A percentile compares a stretch with the other conserved stretches of the same genome.
Evolutionary conservation across 306 rosid genomes (phyloP).

Genomic region (Lathyrus tuberosus): DNA sequence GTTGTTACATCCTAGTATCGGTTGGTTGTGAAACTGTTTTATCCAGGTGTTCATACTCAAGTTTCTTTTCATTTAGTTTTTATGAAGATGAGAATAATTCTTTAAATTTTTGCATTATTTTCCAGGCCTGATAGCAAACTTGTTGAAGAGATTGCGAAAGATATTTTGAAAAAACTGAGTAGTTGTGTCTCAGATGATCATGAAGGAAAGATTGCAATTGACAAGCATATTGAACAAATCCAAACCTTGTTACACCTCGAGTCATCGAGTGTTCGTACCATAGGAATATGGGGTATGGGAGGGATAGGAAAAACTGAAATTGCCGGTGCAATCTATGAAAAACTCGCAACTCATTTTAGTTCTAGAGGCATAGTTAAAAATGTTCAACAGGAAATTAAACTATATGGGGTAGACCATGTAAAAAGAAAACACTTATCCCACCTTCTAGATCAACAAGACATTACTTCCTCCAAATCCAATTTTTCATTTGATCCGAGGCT

Average conservation of each 20-base stretch:
- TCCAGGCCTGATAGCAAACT: neutral
- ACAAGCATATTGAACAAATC: neutral
- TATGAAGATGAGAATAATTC: neutral
- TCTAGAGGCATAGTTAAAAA: neutral
- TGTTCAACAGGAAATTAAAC: neutral
- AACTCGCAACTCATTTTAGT: neutral
- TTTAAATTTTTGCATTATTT: neutral
- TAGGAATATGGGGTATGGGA: constrained; percentile 11
- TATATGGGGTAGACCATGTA: neutral
- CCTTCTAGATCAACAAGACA: neutral
- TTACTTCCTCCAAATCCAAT: neutral
- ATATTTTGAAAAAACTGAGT: neutral
- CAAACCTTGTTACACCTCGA: neutral
- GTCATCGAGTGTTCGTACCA: neutral
- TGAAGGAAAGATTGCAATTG: neutral
- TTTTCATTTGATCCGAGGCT: neutral
- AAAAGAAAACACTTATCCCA: neutral
- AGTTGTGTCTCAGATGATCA: neutral
- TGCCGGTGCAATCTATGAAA: neutral
- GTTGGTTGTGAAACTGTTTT: too few species aligned
- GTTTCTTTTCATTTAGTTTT: neutral
- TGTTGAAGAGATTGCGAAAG: neutral
- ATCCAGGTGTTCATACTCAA: too few species aligned
- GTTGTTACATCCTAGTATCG: too few species aligned
- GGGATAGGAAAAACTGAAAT: neutral